These are phyloP conservation scores for Melaleuca alternifolia DNA, from an alignment of 345 rosid species.

Conservation along the genomic window DNA sequence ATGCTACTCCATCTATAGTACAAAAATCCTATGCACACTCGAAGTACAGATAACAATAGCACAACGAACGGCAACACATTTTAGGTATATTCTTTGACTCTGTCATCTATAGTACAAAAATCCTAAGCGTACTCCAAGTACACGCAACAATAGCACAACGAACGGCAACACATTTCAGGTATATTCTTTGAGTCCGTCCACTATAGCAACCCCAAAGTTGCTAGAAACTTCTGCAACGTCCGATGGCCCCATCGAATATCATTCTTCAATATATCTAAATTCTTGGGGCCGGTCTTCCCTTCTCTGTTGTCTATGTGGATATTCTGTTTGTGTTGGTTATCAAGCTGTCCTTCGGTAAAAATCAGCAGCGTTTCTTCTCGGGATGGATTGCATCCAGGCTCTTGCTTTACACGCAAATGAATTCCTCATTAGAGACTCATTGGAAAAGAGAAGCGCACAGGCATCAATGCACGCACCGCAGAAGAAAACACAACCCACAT, in stretches of 20 bases:
- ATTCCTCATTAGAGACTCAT: constrained; percentile 3
- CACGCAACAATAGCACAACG: background rate
- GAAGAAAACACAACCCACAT: background rate
- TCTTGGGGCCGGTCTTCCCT: background rate
- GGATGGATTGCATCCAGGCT: background rate
- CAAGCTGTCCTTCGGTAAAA: constrained; percentile 4
- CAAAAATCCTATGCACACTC: background rate
- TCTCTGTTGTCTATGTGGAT: background rate
- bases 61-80: background rate
- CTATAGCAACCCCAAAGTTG: constrained; percentile 16
- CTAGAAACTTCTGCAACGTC: constrained; percentile 43
- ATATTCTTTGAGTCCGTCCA: background rate
- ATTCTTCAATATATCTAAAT: constrained; percentile 10
- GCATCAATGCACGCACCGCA: background rate
- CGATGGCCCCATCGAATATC: constrained; percentile 65
- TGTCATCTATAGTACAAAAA: background rate
- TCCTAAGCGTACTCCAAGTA: background rate
- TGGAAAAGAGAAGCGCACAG: background rate
- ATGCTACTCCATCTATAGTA: background rate
- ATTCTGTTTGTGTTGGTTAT: background rate
- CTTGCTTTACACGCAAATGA: constrained; percentile 36
- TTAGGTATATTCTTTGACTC: background rate
- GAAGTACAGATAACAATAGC: background rate
- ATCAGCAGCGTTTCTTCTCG: background rate
- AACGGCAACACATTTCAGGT: background rate